These are phyloP conservation scores for Skeletonema menzelii DNA, from an alignment of 108 stramenopile species.

Conservation along the genomic window DNA sequence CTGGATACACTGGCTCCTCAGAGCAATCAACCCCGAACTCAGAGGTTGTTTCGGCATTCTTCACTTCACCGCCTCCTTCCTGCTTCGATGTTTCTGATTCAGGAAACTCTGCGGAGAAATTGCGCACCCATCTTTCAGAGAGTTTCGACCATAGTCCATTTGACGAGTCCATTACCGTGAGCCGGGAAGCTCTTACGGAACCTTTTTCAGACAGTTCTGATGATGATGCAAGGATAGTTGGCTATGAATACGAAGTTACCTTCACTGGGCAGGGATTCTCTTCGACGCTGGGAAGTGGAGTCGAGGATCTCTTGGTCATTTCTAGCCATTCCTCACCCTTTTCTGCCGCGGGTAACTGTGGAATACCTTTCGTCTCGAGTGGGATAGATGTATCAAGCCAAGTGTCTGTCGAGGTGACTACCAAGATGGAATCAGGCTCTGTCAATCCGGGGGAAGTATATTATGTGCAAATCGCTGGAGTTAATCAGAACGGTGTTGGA, in stretches of 20 bases:
- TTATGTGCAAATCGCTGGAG: slow-evolving; percentile 67
- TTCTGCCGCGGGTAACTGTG: slow-evolving; percentile 26
- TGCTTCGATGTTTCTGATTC: slow-evolving; percentile 48
- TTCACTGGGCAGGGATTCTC: slow-evolving; percentile 57
- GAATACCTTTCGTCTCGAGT: slow-evolving; percentile 24
- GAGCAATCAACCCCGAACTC: neutral
- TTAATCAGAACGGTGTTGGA: slow-evolving; percentile 58
- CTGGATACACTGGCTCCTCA: slow-evolving; percentile 12
- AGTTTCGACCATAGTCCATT: slow-evolving; percentile 58
- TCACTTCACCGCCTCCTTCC: slow-evolving; percentile 45
- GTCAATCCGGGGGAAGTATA: slow-evolving; percentile 58
- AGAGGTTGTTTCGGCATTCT: slow-evolving; percentile 34
- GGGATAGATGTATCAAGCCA: slow-evolving; percentile 41
- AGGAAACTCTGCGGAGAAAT: slow-evolving; percentile 45
- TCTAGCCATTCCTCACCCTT: slow-evolving; percentile 35
- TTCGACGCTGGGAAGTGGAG: slow-evolving; percentile 35
- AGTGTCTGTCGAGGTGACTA: slow-evolving; percentile 28
- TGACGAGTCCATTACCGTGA: slow-evolving; percentile 52
- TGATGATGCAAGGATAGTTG: slow-evolving; percentile 21
- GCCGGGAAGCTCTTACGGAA: slow-evolving; percentile 27
- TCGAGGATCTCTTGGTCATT: slow-evolving; percentile 44
- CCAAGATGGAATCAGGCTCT: slow-evolving; percentile 49
- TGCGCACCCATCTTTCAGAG: slow-evolving; percentile 44
- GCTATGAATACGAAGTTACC: slow-evolving; percentile 50
- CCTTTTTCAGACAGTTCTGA: slow-evolving; percentile 14